Conservation (phyloP, 1,284 basidiomycete genomes). For the Ustilago lituana region DNA sequence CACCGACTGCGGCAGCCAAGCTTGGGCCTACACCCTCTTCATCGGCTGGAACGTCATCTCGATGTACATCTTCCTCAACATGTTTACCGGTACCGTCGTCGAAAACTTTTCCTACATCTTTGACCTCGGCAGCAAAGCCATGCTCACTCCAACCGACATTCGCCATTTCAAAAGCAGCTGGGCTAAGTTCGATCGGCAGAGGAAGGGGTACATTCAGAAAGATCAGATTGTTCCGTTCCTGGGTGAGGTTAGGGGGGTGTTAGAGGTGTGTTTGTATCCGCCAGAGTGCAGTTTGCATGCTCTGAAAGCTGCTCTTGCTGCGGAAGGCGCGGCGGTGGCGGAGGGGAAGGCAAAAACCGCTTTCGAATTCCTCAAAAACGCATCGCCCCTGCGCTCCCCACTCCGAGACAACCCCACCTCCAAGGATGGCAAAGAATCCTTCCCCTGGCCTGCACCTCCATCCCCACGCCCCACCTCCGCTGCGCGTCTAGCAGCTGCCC, state of each 20-base stretch:
- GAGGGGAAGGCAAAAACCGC: conserved; percentile 25
- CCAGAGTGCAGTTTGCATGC: conserved; percentile 34
- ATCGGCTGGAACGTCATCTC: conserved; percentile 96
- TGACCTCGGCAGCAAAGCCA: conserved; percentile 83
- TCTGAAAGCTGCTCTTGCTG: conserved; percentile 24
- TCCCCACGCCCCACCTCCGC: too few relatives aligned
- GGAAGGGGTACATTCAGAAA: conserved; percentile 81
- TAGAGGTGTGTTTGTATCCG: conserved; percentile 60
- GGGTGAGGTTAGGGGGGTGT: conserved; percentile 47
- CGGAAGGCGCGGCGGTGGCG: neutral
- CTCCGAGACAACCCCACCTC: conserved; percentile 17
- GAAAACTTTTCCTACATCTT: conserved; percentile 97
- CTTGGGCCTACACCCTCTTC: conserved; percentile 87
- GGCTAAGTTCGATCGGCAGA: conserved; percentile 82
- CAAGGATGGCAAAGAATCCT: conserved; percentile 16
- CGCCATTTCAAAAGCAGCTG: conserved; percentile 88
- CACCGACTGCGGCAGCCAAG: conserved; percentile 87
- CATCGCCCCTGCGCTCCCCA: conserved; percentile 35
- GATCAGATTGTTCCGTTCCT: conserved; percentile 83
- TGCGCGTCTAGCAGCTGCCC: conserved; percentile 25
- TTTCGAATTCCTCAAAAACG: conserved; percentile 32
- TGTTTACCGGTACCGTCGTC: conserved; percentile 81
- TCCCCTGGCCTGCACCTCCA: conserved; percentile 29
- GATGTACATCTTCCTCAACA: conserved; percentile 86
- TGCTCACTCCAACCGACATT: conserved; percentile 78